These are phyloP conservation scores for Jatropha podagrica DNA, from an alignment of 441 rosid genomes.

Conservation along the genomic window DNA sequence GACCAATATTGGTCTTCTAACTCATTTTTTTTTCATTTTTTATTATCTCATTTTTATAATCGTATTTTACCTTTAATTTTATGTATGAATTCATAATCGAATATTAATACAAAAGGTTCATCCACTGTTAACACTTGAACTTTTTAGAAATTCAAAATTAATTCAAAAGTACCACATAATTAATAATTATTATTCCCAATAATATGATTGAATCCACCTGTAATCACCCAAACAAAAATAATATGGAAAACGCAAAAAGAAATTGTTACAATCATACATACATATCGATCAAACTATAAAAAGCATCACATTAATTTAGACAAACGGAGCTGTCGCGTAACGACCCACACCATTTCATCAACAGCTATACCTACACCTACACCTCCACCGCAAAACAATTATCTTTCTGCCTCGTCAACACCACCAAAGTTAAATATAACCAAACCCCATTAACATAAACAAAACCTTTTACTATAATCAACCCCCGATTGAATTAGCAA, in stretches of 20 bases:
- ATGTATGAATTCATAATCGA: too few species aligned
- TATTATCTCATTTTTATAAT: too few species aligned
- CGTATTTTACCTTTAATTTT: too few species aligned
- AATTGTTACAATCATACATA: background rate
- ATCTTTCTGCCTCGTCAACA: too few species aligned
- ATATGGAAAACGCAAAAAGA: background rate
- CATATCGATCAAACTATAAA: background rate
- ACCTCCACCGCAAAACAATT: background rate
- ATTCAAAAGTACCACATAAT: too few species aligned
- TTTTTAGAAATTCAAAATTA: background rate
- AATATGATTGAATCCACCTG: background rate
- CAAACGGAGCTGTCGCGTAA: constrained; percentile 5
- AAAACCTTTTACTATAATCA: background rate
- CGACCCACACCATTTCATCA: constrained; percentile 2
- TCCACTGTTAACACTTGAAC: too few species aligned
- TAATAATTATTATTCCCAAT: too few species aligned
- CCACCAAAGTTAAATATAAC: too few species aligned
- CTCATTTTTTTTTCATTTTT: too few species aligned
- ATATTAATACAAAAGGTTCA: too few species aligned
- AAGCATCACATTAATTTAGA: background rate
- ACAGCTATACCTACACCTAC: background rate
- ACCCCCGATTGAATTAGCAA: too few species aligned
- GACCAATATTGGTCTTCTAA: too few species aligned
- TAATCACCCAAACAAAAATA: background rate
- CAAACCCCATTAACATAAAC: background rate